These are phyloP conservation scores for Fusarium mexicanum DNA, from an alignment of 2,329 filamentous ascomycete species.

Conservation along the genomic window DNA sequence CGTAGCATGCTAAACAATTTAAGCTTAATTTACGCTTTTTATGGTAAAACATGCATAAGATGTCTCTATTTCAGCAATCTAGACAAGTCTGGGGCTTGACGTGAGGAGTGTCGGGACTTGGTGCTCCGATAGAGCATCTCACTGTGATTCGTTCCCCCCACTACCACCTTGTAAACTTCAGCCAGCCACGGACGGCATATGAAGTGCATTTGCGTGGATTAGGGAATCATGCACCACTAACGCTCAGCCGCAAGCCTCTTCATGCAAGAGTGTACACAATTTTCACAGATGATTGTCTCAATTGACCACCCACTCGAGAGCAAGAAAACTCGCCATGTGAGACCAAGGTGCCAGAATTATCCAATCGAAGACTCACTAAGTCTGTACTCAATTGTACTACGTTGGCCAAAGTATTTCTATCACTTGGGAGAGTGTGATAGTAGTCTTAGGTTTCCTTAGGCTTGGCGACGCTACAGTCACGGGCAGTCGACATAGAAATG, in stretches of 20 bases:
- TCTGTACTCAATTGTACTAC: neutral
- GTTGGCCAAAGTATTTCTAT: neutral
- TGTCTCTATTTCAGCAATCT: neutral
- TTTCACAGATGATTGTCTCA: neutral
- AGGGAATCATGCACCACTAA: neutral
- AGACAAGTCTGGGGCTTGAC: neutral
- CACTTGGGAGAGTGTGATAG: fast-evolving
- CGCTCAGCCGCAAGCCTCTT: neutral
- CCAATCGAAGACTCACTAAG: fast-evolving
- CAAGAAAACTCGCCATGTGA: neutral
- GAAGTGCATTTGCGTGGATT: too few relatives aligned
- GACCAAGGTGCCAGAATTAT: neutral
- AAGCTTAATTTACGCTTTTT: neutral
- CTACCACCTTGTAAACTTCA: neutral
- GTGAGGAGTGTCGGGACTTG: neutral
- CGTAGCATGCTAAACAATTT: neutral
- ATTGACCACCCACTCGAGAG: neutral
- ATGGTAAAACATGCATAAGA: neutral
- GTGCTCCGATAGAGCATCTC: too few relatives aligned
- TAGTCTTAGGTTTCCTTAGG: neutral
- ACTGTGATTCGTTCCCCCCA: neutral
- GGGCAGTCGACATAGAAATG: neutral
- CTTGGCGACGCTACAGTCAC: too few relatives aligned
- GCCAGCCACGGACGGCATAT: neutral
- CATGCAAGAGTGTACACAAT: neutral